Evolutionary conservation across 768 basidiomycete species (phyloP).

Genomic region (Lentinula edodes): DNA sequence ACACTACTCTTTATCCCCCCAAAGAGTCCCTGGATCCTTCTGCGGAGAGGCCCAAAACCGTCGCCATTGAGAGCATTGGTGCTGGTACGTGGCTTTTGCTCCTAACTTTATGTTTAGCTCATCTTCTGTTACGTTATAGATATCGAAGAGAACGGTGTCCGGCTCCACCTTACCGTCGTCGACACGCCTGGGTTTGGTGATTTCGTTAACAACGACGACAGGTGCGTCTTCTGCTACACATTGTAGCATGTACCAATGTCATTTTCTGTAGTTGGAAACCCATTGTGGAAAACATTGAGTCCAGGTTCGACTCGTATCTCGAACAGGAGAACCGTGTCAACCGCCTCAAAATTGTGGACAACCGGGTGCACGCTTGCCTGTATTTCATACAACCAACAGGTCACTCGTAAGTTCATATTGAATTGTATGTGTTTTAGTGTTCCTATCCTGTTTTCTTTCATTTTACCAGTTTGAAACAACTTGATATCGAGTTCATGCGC

Average conservation of each 20-base stretch:
- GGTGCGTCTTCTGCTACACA: conserved; percentile 39
- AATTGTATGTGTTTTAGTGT: not conserved
- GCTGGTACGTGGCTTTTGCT: conserved; percentile 62
- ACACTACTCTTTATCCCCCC: conserved; percentile 89
- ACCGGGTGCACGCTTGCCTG: conserved; percentile 96
- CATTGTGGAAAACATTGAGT: conserved; percentile 96
- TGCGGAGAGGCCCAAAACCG: conserved; percentile 85
- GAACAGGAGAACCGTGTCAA: conserved; percentile 99
- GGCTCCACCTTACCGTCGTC: conserved; percentile 96
- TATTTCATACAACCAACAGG: conserved; percentile 99
- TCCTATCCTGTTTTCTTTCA: not conserved
- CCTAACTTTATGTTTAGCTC: conserved; percentile 11
- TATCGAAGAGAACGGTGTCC: conserved; percentile 97
- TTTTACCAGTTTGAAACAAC: conserved; percentile 76
- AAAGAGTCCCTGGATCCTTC: conserved; percentile 83
- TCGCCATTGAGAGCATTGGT: conserved; percentile 96
- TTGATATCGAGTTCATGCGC: conserved; percentile 99
- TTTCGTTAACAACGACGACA: conserved; percentile 99
- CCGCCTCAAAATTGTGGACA: conserved; percentile 88
- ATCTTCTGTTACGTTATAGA: conserved; percentile 47
- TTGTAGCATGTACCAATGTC: conserved; percentile 13
- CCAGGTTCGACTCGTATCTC: conserved; percentile 94
- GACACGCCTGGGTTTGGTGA: conserved; percentile 99
- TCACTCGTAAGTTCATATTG: conserved; percentile 72
- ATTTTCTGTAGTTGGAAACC: conserved; percentile 81